Evolutionary conservation across 1,139 yeast species (phyloP).

Genomic region (Magnusiomyces fungicola): DNA sequence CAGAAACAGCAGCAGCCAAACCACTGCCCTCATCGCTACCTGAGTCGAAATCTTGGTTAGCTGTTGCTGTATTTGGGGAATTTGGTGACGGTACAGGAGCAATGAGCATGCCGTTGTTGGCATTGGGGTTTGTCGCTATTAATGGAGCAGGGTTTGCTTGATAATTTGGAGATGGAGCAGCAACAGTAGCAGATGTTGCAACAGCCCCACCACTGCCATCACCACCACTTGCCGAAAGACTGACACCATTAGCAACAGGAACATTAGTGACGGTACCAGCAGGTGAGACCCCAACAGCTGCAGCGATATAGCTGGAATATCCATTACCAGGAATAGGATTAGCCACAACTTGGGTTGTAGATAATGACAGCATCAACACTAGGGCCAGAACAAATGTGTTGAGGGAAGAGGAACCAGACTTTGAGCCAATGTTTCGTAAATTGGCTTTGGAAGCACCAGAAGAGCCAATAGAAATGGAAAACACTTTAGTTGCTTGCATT

Average conservation of each 20-base stretch:
- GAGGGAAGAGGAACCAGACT: not conserved
- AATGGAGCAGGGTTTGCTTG: not conserved
- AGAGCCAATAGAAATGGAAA: too few species aligned
- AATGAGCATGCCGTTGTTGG: not conserved
- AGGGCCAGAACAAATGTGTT: not conserved
- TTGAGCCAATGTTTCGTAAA: too few species aligned
- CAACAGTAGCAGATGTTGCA: not conserved
- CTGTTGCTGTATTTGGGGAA: not conserved
- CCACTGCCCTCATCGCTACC: not conserved
- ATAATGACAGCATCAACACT: not conserved
- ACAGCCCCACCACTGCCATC: not conserved
- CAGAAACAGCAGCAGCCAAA: not conserved
- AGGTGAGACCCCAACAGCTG: not conserved
- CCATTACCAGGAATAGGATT: not conserved
- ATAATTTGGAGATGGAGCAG: not conserved
- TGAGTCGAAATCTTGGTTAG: too few species aligned
- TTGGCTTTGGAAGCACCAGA: too few species aligned
- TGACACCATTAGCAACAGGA: not conserved
- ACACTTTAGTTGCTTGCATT: too few species aligned
- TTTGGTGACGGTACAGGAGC: not conserved
- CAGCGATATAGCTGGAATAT: not conserved
- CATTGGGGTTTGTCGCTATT: not conserved
- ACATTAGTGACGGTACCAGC: not conserved
- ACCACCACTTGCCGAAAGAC: not conserved
- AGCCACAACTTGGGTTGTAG: not conserved